Evolutionary conservation across 768 basidiomycete species (phyloP).

Genomic region (Mycena capillaripes): DNA sequence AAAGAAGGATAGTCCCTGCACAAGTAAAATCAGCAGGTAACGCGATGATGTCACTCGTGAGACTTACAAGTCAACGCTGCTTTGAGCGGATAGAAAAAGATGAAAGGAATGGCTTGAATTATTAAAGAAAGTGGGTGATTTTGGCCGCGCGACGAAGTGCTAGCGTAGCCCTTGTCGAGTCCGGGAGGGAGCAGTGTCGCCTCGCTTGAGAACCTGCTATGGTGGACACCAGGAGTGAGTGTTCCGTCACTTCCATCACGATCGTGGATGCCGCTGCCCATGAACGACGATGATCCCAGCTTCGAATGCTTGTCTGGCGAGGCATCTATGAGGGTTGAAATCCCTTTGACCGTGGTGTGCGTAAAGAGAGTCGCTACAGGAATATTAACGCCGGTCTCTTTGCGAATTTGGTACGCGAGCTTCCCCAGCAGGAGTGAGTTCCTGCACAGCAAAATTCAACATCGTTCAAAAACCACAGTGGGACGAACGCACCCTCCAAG

Average conservation of each 20-base stretch:
- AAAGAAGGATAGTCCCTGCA: conserved; percentile 56
- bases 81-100: conserved; percentile 63
- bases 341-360: conserved; percentile 56
- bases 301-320: conserved; percentile 27
- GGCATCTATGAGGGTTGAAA: conserved; percentile 52
- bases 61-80: conserved; percentile 56
- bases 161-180: conserved; percentile 42
- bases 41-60: background rate
- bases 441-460: conserved; percentile 20
- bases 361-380: conserved; percentile 57
- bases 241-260: conserved; percentile 29
- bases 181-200: background rate
- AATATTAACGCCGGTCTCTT: conserved; percentile 52
- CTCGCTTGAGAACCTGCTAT: background rate
- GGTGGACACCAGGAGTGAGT: background rate
- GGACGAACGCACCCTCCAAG: conserved; percentile 45
- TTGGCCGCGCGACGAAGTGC: conserved; percentile 41
- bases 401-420: conserved; percentile 56
- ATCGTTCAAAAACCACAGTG: background rate
- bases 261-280: background rate
- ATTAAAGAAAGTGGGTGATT: conserved; percentile 55
- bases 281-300: background rate
- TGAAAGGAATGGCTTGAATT: conserved; percentile 56
- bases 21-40: background rate
- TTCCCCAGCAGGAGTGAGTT: conserved; percentile 61